These are phyloP conservation scores for Pleurostoma richardsiae DNA, from an alignment of 2,329 filamentous ascomycete genomes.

Conservation along the genomic window DNA sequence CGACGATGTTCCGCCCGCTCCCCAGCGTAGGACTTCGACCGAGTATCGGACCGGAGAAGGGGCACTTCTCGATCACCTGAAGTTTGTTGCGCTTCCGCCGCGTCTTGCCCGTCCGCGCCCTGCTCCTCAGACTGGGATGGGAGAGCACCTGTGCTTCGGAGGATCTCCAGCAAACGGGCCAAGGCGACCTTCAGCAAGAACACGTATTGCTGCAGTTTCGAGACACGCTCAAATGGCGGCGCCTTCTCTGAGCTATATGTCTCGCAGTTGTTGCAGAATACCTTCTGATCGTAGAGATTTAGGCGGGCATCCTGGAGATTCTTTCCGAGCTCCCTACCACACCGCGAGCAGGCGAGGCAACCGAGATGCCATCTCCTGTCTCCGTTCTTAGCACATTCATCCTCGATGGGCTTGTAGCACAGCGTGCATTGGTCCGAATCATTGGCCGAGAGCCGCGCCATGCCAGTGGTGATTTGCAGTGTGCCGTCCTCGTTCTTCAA, in stretches of 20 bases:
- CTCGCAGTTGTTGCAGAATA: conserved; percentile 68
- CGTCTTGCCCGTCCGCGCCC: conserved; percentile 61
- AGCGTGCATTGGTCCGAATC: conserved; percentile 78
- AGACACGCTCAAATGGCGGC: conserved; percentile 64
- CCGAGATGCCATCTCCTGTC: conserved; percentile 78
- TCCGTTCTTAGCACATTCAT: conserved; percentile 76
- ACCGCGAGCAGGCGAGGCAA: conserved; percentile 73
- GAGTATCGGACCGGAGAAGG: conserved; percentile 57
- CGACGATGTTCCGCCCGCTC: conserved; percentile 54
- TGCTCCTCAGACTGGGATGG: conserved; percentile 71
- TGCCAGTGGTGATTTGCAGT: conserved; percentile 60
- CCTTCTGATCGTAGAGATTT: conserved; percentile 60
- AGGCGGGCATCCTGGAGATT: conserved; percentile 66
- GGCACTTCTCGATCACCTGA: conserved; percentile 43
- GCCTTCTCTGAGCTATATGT: conserved; percentile 46
- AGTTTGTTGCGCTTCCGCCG: conserved; percentile 56
- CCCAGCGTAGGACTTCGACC: conserved; percentile 70
- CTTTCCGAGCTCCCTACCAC: conserved; percentile 60
- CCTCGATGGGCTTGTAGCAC: conserved; percentile 86
- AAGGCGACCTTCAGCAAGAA: conserved; percentile 89
- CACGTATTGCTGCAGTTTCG: conserved; percentile 89
- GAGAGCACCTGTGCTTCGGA: conserved; percentile 77
- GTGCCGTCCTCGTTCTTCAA: conserved; percentile 62
- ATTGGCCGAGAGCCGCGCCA: conserved; percentile 63
- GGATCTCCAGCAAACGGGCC: conserved; percentile 79